Conservation (phyloP, 768 basidiomycete species). For the Coprinellus micaceus region DNA sequence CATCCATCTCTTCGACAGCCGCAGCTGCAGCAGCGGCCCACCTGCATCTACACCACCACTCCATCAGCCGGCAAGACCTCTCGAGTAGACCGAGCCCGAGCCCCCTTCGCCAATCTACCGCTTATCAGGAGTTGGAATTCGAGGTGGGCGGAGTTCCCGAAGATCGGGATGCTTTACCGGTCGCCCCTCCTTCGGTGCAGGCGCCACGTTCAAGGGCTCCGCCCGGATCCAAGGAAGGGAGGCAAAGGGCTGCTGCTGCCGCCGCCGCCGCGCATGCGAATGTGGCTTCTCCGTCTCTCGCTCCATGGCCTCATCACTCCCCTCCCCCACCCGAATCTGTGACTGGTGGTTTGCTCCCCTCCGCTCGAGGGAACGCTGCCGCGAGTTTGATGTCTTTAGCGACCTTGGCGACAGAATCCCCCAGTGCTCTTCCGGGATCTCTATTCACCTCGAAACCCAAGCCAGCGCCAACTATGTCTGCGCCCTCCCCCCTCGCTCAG, state of each 20-base stretch:
- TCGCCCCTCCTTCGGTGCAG: neutral
- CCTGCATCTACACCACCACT: conserved; percentile 8
- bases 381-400: neutral
- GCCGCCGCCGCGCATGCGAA: neutral
- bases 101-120: conserved; percentile 41
- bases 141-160: neutral
- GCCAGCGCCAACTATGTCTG: neutral
- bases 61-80: neutral
- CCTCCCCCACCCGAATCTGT: neutral
- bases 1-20: conserved; percentile 7
- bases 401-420: neutral
- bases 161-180: neutral
- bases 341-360: neutral
- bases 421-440: neutral
- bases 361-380: too few species aligned
- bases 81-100: conserved; percentile 37
- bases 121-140: conserved; percentile 19
- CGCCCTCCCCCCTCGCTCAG: neutral
- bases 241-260: neutral
- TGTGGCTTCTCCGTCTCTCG: neutral
- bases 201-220: neutral
- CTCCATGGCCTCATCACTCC: neutral
- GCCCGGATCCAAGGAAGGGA: conserved; percentile 1
- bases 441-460: neutral
- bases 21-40: conserved; percentile 6